These are phyloP conservation scores for Orychophragmus violaceus DNA, from an alignment of 345 rosid genomes.

Conservation along the genomic window DNA sequence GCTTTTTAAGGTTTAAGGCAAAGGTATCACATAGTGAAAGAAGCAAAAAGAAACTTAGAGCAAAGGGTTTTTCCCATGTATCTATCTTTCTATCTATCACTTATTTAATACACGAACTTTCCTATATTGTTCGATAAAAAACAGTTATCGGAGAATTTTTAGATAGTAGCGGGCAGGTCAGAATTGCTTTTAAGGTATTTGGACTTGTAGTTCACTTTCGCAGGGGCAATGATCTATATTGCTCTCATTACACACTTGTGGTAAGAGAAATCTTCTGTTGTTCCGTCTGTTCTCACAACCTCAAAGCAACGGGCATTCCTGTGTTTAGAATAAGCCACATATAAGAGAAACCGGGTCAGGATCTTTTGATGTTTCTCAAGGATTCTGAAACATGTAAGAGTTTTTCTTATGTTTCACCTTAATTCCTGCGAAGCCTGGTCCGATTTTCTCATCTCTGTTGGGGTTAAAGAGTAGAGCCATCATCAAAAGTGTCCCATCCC, in stretches of 20 bases:
- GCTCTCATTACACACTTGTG: conserved; percentile 73
- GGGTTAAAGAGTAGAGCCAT: conserved; percentile 73
- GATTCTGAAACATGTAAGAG: background rate
- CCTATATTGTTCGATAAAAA: conserved; percentile 11
- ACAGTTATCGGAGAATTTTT: background rate
- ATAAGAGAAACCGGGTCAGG: conserved; percentile 5
- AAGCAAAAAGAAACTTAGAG: conserved; percentile 86
- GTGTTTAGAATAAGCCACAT: conserved; percentile 67
- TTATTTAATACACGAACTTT: background rate
- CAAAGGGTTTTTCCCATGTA: conserved; percentile 31
- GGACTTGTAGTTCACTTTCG: conserved; percentile 37
- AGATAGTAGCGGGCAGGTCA: background rate
- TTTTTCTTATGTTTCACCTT: conserved; percentile 37
- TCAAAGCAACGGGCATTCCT: conserved; percentile 61
- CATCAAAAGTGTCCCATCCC: conserved; percentile 42
- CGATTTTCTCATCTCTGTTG: conserved; percentile 61
- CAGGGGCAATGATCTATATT: conserved; percentile 66
- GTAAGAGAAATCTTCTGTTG: conserved; percentile 77
- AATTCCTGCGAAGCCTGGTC: conserved; percentile 54
- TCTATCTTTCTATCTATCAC: conserved; percentile 19
- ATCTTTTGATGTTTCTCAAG: background rate
- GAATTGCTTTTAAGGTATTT: conserved; percentile 20
- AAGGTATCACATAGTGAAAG: conserved; percentile 65
- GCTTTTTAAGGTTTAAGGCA: conserved; percentile 41
- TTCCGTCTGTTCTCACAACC: conserved; percentile 61